Evolutionary conservation across 2,329 filamentous ascomycete species (phyloP), one percentile per base, ranked within the genome.

Genomic region (Berkeleyomyces rouxiae): DNA sequence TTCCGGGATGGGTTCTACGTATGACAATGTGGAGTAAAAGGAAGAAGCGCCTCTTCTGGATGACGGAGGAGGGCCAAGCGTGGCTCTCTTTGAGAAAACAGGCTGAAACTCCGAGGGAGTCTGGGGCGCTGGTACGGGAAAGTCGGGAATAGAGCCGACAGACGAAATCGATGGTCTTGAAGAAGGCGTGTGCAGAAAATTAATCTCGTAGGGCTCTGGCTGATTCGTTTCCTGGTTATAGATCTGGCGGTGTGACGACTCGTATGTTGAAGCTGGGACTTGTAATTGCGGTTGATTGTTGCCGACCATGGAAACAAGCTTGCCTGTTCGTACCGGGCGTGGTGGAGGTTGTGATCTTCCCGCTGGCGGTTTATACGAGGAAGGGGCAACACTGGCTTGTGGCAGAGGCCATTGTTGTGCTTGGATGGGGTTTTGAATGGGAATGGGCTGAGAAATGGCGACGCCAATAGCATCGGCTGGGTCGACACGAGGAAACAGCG

Each of bases 1-100:
- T 71, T 90, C 87, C 0, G 84, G 85, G 61, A 91, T 90, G 0
- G 87, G 86, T 0, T 87, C 87, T 36, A 90, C 85, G 65, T 79
- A 85, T 0, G 85, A 87, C 10, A 77, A 73, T 66, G 78, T 81
- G 2, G 85, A 86, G 68, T 86, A 85, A 65, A 84, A 85, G 0
- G 82, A 83, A 0, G 82, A 85, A 37, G 77, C 78, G 1, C 82
- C 82, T 67, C 82, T 75, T 67, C 83, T 77, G 3, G 81, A 76
- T 10, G 79, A 82, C 2, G 82, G 82, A 0, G 83, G 83, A 16
- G 82, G 82, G 2, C 82, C 82, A 10, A 84, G 70, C 59, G 75
- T 79, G 11, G 78, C 75, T 66, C 79, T 82, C 67, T 77, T 76
- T 63, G 81, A 73, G 33, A 71, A 69, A 4, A 71, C 70, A 1